Evolutionary conservation across 805 yeast genomes (phyloP).

Genomic region (Candida andamanensis): DNA sequence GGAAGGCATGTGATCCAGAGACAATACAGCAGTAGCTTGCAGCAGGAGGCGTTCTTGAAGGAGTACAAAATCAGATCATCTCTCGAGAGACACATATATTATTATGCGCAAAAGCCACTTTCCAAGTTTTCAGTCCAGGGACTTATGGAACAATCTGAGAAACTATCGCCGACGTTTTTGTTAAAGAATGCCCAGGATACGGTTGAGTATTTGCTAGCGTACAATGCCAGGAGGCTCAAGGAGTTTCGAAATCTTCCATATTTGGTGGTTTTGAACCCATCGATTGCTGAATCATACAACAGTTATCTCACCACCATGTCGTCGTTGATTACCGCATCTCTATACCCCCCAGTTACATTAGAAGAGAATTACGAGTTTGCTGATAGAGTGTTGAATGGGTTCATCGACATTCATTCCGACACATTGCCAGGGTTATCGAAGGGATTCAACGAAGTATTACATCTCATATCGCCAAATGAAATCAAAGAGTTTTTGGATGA

Average conservation of each 20-base stretch:
- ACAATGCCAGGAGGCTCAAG: constrained; percentile 65
- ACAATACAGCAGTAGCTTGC: too few species aligned
- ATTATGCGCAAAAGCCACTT: constrained; percentile 48
- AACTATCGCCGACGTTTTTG: constrained; percentile 33
- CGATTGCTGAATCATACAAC: constrained; percentile 71
- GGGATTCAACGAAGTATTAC: constrained; percentile 69
- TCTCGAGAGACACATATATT: constrained; percentile 53
- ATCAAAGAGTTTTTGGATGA: constrained; percentile 63
- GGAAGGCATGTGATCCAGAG: too few species aligned
- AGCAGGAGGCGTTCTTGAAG: constrained; percentile 37
- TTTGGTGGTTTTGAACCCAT: constrained; percentile 80
- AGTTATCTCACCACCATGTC: constrained; percentile 66
- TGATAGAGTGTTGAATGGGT: constrained; percentile 43
- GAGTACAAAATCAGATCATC: constrained; percentile 56
- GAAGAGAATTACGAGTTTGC: constrained; percentile 54
- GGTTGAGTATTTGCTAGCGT: constrained; percentile 49
- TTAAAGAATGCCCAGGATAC: constrained; percentile 50
- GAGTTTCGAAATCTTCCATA: constrained; percentile 76
- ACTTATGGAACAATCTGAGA: constrained; percentile 37
- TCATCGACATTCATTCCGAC: constrained; percentile 76
- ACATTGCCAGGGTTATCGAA: constrained; percentile 76
- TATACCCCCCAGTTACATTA: constrained; percentile 37
- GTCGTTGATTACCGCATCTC: constrained; percentile 26
- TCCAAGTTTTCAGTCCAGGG: constrained; percentile 51
- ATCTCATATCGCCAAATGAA: constrained; percentile 40